A percentile compares a stretch with the other conserved stretches of the same genome.
Evolutionary conservation across 2,329 filamentous ascomycete genomes (phyloP).

Genomic region (Aureobasidium sp.): DNA sequence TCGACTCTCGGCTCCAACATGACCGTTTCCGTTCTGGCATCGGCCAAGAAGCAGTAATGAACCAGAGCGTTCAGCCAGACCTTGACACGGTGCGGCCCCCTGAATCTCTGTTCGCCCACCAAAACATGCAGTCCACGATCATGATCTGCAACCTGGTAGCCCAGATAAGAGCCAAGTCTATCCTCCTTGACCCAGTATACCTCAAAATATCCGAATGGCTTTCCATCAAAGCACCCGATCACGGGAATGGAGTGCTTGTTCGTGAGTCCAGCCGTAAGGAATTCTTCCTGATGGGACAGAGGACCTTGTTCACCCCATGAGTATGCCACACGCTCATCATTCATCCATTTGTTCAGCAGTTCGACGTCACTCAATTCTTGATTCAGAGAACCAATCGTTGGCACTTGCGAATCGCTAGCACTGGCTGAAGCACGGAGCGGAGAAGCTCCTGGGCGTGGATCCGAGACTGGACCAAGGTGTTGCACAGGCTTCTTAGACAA

Average conservation of each 20-base stretch:
- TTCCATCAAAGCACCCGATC: conserved; percentile 88
- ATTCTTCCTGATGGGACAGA: conserved; percentile 53
- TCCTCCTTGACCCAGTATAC: conserved; percentile 99
- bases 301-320: conserved; percentile 70
- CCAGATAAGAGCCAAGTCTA: conserved; percentile 61
- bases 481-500: conserved; percentile 56
- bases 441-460: conserved; percentile 19
- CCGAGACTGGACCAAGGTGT: conserved; percentile 51
- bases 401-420: conserved; percentile 43
- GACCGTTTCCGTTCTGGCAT: conserved; percentile 73
- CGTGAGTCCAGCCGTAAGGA: conserved; percentile 59
- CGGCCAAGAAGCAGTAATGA: conserved; percentile 75
- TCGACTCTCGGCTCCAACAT: conserved; percentile 87
- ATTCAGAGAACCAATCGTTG: conserved; percentile 27
- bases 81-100: conserved; percentile 67
- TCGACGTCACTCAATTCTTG: conserved; percentile 50
- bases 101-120: conserved; percentile 85
- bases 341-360: conserved; percentile 81
- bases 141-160: conserved; percentile 62
- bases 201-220: conserved; percentile 96
- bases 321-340: conserved; percentile 70
- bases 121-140: conserved; percentile 85
- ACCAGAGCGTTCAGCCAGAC: conserved; percentile 79
- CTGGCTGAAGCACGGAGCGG: conserved; percentile 33
- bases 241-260: conserved; percentile 77